Conservation (phyloP, 805 yeast species). For the Pichia rugopelliculosa region DNA sequence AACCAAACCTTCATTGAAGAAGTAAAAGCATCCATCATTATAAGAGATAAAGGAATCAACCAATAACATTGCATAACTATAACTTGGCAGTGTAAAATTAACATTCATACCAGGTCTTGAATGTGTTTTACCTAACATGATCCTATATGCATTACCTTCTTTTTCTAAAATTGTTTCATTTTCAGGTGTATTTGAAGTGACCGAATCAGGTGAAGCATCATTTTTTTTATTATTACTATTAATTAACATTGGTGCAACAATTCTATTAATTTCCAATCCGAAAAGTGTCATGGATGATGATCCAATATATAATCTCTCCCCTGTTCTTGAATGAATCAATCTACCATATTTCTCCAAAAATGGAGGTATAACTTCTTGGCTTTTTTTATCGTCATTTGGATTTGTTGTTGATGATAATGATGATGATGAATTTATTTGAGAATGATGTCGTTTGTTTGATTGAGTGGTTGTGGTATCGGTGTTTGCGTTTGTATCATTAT, state of each 20-base stretch:
- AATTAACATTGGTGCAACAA: conserved; percentile 22
- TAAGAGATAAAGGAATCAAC: conserved; percentile 73
- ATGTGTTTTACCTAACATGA: conserved; percentile 59
- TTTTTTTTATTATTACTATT: not conserved
- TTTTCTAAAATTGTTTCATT: conserved; percentile 50
- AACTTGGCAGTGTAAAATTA: conserved; percentile 67
- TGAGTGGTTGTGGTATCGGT: not conserved
- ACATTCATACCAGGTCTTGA: conserved; percentile 63
- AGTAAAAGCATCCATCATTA: conserved; percentile 79
- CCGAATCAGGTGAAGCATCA: conserved; percentile 14
- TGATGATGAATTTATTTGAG: not conserved
- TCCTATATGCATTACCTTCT: conserved; percentile 70
- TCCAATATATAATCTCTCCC: conserved; percentile 70
- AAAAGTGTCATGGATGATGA: conserved; percentile 78
- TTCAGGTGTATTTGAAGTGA: conserved; percentile 1
- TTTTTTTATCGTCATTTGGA: conserved; percentile 7
- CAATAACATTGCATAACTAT: conserved; percentile 64
- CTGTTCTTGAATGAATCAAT: conserved; percentile 65
- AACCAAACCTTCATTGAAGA: conserved; percentile 75
- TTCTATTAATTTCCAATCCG: conserved; percentile 66
- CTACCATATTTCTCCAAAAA: conserved; percentile 67
- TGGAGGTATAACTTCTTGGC: conserved; percentile 57
- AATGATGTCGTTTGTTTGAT: not conserved
- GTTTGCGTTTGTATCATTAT: no score
- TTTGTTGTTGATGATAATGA: not conserved